Evolutionary conservation across 192 early-diverging fungal genomes (phyloP).

Genomic region (Ramicandelaber brevisporus): DNA sequence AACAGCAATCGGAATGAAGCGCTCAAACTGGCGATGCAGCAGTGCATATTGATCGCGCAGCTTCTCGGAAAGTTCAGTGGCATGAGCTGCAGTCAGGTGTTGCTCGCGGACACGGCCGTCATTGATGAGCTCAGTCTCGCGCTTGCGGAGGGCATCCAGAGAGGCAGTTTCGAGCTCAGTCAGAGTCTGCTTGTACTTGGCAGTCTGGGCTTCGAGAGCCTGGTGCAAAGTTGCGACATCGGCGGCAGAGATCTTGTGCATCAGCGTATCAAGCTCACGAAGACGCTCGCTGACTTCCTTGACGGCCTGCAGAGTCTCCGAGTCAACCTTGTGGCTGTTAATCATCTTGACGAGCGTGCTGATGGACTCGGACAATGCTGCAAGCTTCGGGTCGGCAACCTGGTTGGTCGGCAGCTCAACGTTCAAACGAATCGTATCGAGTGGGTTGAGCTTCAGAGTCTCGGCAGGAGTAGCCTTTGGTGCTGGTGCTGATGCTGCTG

Average conservation of each 20-base stretch:
- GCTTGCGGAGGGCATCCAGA: slow-evolving; percentile 14
- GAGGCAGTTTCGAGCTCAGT: slow-evolving; percentile 15
- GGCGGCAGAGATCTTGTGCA: slow-evolving; percentile 15
- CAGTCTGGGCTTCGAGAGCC: slow-evolving; percentile 28
- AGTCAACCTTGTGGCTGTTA: slow-evolving; percentile 11
- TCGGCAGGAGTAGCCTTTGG: neutral
- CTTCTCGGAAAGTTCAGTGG: slow-evolving; percentile 23
- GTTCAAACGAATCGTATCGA: slow-evolving; percentile 8
- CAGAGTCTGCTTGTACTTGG: slow-evolving; percentile 20
- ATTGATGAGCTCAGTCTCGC: slow-evolving; percentile 23
- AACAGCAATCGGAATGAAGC: slow-evolving; percentile 48
- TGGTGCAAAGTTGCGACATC: slow-evolving; percentile 21
- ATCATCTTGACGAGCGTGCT: slow-evolving; percentile 8
- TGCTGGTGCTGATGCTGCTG: neutral
- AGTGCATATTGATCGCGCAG: slow-evolving; percentile 36
- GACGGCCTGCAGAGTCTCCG: slow-evolving; percentile 12
- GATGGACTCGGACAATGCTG: slow-evolving; percentile 9
- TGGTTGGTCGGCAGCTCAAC: slow-evolving; percentile 16
- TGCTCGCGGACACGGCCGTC: slow-evolving; percentile 13
- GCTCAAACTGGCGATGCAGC: slow-evolving; percentile 51
- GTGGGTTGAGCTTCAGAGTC: slow-evolving; percentile 4
- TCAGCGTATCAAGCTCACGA: slow-evolving; percentile 15
- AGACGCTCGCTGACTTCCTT: slow-evolving; percentile 18
- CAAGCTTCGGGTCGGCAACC: slow-evolving; percentile 10
- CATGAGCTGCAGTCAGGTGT: slow-evolving; percentile 14